Evolutionary conservation across 1,139 yeast species (phyloP).

Genomic region (Taphrina betulina): DNA sequence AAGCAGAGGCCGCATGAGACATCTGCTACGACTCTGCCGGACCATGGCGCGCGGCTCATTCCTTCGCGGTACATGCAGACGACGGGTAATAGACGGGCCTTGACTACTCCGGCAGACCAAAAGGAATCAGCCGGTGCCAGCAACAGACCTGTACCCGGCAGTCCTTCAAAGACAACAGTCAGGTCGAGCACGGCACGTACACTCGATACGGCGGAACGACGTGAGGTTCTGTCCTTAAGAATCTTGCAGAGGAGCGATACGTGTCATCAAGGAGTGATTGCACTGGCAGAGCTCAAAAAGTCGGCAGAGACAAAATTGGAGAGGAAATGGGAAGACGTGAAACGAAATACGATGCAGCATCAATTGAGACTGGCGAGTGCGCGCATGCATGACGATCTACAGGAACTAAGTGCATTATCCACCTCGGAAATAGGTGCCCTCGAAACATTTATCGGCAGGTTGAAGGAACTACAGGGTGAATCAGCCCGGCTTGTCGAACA

Average conservation of each 20-base stretch:
- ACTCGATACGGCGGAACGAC: conserved; percentile 49
- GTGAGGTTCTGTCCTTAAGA: not conserved
- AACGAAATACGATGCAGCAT: not conserved
- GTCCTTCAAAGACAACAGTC: not conserved
- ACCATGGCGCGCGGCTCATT: no score
- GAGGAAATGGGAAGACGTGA: not conserved
- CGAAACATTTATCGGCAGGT: conserved; percentile 3
- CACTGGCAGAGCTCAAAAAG: not conserved
- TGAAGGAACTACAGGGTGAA: conserved; percentile 1
- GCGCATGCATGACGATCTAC: conserved; percentile 1
- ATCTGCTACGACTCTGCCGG: no score
- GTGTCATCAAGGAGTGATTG: conserved; percentile 2
- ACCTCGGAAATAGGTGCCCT: conserved; percentile 2
- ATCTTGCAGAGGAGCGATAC: conserved; percentile 1
- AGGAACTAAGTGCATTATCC: not conserved
- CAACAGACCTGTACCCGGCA: no score
- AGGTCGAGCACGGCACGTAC: conserved; percentile 68
- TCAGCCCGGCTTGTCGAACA: not conserved
- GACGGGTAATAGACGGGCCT: not conserved
- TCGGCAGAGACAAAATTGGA: not conserved
- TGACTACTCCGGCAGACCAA: not conserved
- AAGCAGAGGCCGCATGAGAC: no score
- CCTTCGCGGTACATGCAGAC: conserved; percentile 10
- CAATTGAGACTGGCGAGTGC: not conserved
- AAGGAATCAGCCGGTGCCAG: no score